Percentiles rank a stretch among this genome's conserved stretches.
phyloP scores from a whole-genome alignment of 192 early-diverging fungal species.

The Physocladia obscura region DNA sequence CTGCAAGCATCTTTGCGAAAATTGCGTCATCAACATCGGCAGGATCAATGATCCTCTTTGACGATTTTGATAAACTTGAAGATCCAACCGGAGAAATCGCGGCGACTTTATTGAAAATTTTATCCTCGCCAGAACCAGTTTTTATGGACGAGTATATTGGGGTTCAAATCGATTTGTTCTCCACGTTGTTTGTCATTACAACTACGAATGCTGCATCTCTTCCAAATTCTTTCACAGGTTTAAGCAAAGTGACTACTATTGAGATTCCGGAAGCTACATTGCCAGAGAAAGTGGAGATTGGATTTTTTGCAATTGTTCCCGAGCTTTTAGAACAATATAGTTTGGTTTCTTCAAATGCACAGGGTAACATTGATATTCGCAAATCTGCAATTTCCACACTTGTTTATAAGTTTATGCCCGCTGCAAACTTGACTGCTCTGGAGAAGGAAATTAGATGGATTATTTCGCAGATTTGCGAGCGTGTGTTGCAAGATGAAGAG shows the following conservation, averaged over 20 bases:
- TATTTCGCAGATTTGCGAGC: not conserved
- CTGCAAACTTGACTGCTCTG: not conserved
- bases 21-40: not conserved
- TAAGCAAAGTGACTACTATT: not conserved
- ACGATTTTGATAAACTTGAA: not conserved
- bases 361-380: not conserved
- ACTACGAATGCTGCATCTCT: not conserved
- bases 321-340: not conserved
- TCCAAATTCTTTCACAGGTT: not conserved
- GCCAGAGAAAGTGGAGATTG: not conserved
- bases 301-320: not conserved
- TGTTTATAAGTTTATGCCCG: not conserved
- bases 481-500: not conserved
- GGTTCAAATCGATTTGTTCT: not conserved
- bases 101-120: not conserved
- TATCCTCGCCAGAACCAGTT: not conserved
- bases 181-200: not conserved
- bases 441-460: not conserved
- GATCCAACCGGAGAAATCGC: not conserved
- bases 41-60: not conserved
- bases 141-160: not conserved
- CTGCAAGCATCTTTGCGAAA: not conserved
- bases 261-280: not conserved
- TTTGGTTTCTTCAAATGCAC: not conserved
- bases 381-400: not conserved